Base-by-base conservation (phyloP, 306 rosid species). In the Malus orientalis region DNA sequence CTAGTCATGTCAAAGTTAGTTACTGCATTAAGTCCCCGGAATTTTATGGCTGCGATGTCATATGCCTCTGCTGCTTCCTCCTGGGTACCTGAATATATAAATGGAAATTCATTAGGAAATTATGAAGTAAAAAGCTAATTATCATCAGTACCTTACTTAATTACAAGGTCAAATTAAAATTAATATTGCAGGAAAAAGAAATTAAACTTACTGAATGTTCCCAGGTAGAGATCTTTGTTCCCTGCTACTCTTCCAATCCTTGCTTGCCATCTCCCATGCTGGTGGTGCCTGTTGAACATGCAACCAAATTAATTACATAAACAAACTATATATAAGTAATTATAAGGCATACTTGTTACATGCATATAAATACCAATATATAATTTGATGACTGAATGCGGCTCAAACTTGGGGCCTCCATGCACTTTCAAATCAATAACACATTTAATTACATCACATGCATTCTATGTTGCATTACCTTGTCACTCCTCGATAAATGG, bases 11-110 rank as follows among this genome's bases (percentile, higher is more conserved):
- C 98, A 11, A 93, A 93, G 85, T 93, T 93, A n/a, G 98, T 93
- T 8, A 93, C 98, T 1, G 98, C 98, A 78, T 89, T 91, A 36
- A 91, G 74, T 59, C 98, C 98, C 19, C 98, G 80, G 74, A 93
- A 93, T 79, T 93, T 93, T 5, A 93, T 90, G 45, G 98, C 98
- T 8, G 98, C 98, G 11, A 91, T 91, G 80, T 93, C 98, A 33
- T 93, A 93, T 6, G 98, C 98, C 68, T 93, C 98, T 4, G 98
- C 98, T 40, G 98, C 98, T 82, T 93, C 98, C 79, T 93, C 98
- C 78, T 93, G 98, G 0, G 97, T 93, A 79, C 94, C 98, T 89
- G 16, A 5, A 73, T 33, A 54, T 54, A 54, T 25, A 25, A 8
- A 14, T 4, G 54, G 54, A 49, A 49, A 49, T 49, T 14, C 19